A percentile compares a stretch with the other conserved stretches of the same genome.
Conservation (phyloP, 805 yeast genomes). For the Sugiyamaella lignohabitans region DNA sequence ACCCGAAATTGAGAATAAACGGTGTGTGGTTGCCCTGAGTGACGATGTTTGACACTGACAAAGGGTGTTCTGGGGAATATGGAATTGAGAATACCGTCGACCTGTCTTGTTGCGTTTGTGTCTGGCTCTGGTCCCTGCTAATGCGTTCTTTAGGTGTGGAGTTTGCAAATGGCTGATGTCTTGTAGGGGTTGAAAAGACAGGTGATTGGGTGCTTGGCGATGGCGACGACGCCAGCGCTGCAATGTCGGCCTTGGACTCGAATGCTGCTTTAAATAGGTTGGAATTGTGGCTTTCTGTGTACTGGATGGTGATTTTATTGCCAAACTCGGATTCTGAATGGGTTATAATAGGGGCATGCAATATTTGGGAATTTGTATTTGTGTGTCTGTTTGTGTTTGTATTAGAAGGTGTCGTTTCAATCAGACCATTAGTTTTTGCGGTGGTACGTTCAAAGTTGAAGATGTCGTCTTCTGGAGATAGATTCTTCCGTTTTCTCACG, state of each 20-base stretch:
- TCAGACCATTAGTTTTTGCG: background rate
- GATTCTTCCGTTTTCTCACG: constrained; percentile 1
- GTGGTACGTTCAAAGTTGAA: background rate
- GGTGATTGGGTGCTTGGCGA: background rate
- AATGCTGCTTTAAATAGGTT: constrained; percentile 18
- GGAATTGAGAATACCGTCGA: too few species aligned
- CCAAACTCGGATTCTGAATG: background rate
- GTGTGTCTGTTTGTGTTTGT: too few species aligned
- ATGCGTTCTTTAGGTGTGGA: background rate
- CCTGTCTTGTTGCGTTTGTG: too few species aligned
- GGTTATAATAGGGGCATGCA: too few species aligned
- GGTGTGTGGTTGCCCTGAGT: constrained; percentile 61
- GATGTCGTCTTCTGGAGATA: background rate
- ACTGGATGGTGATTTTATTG: background rate
- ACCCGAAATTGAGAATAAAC: constrained; percentile 67
- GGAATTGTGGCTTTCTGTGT: constrained; percentile 8
- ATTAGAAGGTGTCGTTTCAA: background rate
- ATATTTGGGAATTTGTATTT: too few species aligned
- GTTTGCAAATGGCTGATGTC: background rate
- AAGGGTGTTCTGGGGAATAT: constrained; percentile 17
- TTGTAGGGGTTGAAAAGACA: background rate
- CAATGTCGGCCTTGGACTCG: constrained; percentile 12
- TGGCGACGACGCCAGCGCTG: background rate
- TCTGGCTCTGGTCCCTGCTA: too few species aligned
- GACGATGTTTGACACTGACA: constrained; percentile 39